Conservation (phyloP, 2,329 filamentous ascomycete species). For the Alternaria sp. region DNA sequence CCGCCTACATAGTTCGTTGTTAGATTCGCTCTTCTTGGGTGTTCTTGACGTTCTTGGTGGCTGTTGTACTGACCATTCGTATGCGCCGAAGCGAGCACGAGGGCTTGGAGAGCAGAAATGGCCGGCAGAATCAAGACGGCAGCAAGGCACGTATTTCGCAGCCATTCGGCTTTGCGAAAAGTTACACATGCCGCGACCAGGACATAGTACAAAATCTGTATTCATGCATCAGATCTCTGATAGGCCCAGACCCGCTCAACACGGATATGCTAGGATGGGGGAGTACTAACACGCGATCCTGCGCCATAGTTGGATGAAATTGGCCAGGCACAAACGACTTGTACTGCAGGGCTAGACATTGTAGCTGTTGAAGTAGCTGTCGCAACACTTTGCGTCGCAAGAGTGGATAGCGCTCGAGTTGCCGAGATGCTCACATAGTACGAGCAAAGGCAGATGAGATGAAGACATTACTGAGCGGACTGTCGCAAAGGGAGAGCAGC, state of each 20-base stretch:
- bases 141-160: slow-evolving; percentile 69
- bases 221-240: slow-evolving; percentile 51
- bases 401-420: slow-evolving; percentile 34
- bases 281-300: slow-evolving; percentile 59
- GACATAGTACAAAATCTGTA: slow-evolving; percentile 60
- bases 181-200: slow-evolving; percentile 68
- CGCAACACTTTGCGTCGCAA: slow-evolving; percentile 19
- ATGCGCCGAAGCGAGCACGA: slow-evolving; percentile 68
- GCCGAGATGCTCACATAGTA: slow-evolving; percentile 50
- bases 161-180: slow-evolving; percentile 68
- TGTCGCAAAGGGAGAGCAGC: slow-evolving; percentile 10
- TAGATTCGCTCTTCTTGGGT: slow-evolving; percentile 15
- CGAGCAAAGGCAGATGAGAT: slow-evolving; percentile 12
- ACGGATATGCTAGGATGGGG: not conserved
- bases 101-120: slow-evolving; percentile 69
- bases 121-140: slow-evolving; percentile 68
- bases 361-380: slow-evolving; percentile 25
- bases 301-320: slow-evolving; percentile 66
- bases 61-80: slow-evolving; percentile 60
- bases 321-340: slow-evolving; percentile 66
- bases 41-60: slow-evolving; percentile 5
- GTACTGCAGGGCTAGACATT: slow-evolving; percentile 27
- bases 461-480: slow-evolving; percentile 14
- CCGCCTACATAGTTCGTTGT: slow-evolving; percentile 56
- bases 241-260: slow-evolving; percentile 4